These are phyloP conservation scores for Corchorus capsularis DNA, from an alignment of 345 rosid genomes.

Conservation along the genomic window DNA sequence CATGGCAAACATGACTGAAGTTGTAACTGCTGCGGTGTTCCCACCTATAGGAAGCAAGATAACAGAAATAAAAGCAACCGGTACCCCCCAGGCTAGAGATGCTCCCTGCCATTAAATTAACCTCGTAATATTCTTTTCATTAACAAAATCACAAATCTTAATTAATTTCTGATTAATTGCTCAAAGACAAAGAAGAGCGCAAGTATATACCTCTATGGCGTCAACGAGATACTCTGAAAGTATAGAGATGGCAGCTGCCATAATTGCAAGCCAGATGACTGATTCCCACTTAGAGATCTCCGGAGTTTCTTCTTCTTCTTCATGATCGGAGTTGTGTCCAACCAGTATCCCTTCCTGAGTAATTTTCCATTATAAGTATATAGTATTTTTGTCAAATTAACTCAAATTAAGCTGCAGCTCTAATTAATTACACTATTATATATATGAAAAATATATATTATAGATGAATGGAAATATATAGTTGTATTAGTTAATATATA, in stretches of 20 bases:
- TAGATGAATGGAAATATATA: too few species aligned
- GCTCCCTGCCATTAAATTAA: slow-evolving; percentile 78
- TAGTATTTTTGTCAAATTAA: slow-evolving; percentile 25
- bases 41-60: slow-evolving; percentile 95
- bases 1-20: slow-evolving; percentile 94
- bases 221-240: slow-evolving; percentile 87
- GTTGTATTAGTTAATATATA: too few species aligned
- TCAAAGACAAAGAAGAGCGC: background rate
- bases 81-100: slow-evolving; percentile 68
- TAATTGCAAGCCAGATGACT: slow-evolving; percentile 72
- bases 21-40: slow-evolving; percentile 91
- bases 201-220: slow-evolving; percentile 67
- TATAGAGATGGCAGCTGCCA: slow-evolving; percentile 82
- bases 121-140: too few species aligned
- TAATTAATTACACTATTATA: too few species aligned
- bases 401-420: background rate
- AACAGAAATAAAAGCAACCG: slow-evolving; percentile 84
- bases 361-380: background rate
- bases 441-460: too few species aligned
- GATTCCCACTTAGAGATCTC: slow-evolving; percentile 84
- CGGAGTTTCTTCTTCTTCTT: slow-evolving; percentile 49
- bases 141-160: too few species aligned
- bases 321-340: slow-evolving; percentile 39
- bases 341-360: slow-evolving; percentile 55
- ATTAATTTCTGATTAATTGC: too few species aligned